Percentiles rank a stretch among this genome's conserved stretches.
phyloP scores from a whole-genome alignment of 305 asterid genomes.

The Fraxinus albicans region DNA sequence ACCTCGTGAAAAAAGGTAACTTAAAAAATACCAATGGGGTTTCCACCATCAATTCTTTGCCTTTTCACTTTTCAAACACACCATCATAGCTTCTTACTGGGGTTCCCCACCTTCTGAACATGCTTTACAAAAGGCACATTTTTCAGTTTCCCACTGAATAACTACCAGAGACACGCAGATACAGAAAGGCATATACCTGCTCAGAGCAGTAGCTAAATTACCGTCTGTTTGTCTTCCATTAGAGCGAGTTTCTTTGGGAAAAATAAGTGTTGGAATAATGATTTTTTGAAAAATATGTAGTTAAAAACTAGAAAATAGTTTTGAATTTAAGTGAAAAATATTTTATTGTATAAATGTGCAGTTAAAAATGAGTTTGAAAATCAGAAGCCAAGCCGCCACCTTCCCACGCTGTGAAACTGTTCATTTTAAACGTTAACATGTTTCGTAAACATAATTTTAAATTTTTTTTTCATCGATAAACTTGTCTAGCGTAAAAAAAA shows the following conservation, averaged over 20 bases:
- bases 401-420: not conserved
- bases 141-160: conserved; percentile 37
- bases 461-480: not conserved
- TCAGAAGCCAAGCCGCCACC: not conserved
- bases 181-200: conserved; percentile 6
- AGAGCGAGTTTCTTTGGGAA: too few relatives aligned
- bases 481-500: not conserved
- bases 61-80: conserved; percentile 35
- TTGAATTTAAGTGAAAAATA: not conserved
- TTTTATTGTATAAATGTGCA: too few relatives aligned
- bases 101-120: conserved; percentile 21
- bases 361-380: too few relatives aligned
- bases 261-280: not conserved
- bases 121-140: conserved; percentile 26
- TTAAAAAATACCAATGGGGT: conserved; percentile 24
- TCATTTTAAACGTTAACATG: not conserved
- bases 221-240: not conserved
- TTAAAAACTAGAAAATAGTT: too few relatives aligned
- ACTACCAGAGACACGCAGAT: conserved; percentile 32
- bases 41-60: conserved; percentile 27
- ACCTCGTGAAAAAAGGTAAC: conserved; percentile 18
- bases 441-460: not conserved
- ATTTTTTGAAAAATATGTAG: not conserved
- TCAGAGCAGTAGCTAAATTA: conserved; percentile 1
- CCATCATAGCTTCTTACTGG: conserved; percentile 24